Base-by-base conservation (phyloP, 495 filamentous ascomycete genomes). In the Penicillium turbatum region DNA sequence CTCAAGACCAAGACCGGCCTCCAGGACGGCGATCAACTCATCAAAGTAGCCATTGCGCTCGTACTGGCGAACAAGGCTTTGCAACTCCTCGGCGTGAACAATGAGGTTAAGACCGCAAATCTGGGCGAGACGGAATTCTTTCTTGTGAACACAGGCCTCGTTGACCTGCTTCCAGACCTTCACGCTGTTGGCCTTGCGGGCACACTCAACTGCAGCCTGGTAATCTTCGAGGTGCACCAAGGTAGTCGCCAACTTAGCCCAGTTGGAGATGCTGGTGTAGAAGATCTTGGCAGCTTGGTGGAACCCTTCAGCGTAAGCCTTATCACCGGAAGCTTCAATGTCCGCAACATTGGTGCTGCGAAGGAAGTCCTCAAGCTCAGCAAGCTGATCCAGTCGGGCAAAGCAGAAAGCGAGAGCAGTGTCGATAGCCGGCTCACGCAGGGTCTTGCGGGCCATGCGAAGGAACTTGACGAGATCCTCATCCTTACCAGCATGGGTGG, bases 111-210 rank as follows among this genome's bases (percentile, higher is more conserved):
- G 83, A 79, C 95, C 95, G 71, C 95, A 99, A 63, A 99, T 99
- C 77, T 97, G 95, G 31, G 95, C 93, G 41, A 99, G 86, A 57
- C 93, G 88, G 83, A 99, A 99, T 67, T 99, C 95, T 77, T 96
- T 97, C 87, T 96, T 99, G 58, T 84, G 80, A 49, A 99, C 89
- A 71, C 95, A 99, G 32, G 93, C 95, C 66, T 88, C 87, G 72
- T 97, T 95, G 59, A 99, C 95, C 72, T 99, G 90, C 76, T 92
- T 96, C 95, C 95, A 99, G 49, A 99, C 95, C 79, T 95, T 96
- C 74, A 95, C 90, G 76, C 91, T 99, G 79, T 97, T 99, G 67
- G 95, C 95, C 75, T 97, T 97, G 65, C 95, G 89, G 21, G 95
- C 95, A 64, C 92, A 97, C 72, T 99, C 95, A 31, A 99, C 95